phyloP scores from a whole-genome alignment of 495 filamentous ascomycete genomes.

The Pyrenula aspistea region DNA sequence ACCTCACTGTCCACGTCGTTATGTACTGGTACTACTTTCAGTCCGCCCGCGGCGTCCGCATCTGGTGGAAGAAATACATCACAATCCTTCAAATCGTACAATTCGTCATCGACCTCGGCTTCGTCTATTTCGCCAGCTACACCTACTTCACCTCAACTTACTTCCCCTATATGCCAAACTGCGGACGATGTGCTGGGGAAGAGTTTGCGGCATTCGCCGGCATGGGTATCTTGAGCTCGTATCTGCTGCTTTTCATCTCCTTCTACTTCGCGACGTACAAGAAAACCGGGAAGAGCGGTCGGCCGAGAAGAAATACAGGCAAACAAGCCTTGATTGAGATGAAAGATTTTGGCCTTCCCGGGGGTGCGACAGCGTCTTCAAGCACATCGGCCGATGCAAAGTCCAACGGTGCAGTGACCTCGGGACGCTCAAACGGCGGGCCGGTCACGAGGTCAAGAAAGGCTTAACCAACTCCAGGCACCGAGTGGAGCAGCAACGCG shows the following conservation, averaged over 20 bases:
- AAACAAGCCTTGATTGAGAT: constrained; percentile 41
- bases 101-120: constrained; percentile 52
- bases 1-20: constrained; percentile 59
- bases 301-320: constrained; percentile 38
- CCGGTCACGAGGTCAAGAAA: constrained; percentile 37
- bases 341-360: constrained; percentile 37
- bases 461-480: constrained; percentile 15
- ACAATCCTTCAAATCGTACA: constrained; percentile 46
- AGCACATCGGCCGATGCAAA: constrained; percentile 15
- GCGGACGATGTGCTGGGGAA: constrained; percentile 83
- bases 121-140: constrained; percentile 93
- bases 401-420: constrained; percentile 19
- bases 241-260: constrained; percentile 94
- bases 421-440: constrained; percentile 25
- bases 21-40: constrained; percentile 59
- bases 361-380: constrained; percentile 11
- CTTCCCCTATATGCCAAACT: constrained; percentile 72
- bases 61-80: constrained; percentile 52
- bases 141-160: constrained; percentile 91
- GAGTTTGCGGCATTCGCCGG: constrained; percentile 94
- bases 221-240: constrained; percentile 81
- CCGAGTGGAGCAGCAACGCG: no score
- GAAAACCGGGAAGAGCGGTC: constrained; percentile 58
- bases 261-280: constrained; percentile 98
- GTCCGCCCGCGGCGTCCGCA: constrained; percentile 43